Evolutionary conservation across 371 early-diverging fungal species (phyloP).

Genomic region (Rhizopus stolonifer): DNA sequence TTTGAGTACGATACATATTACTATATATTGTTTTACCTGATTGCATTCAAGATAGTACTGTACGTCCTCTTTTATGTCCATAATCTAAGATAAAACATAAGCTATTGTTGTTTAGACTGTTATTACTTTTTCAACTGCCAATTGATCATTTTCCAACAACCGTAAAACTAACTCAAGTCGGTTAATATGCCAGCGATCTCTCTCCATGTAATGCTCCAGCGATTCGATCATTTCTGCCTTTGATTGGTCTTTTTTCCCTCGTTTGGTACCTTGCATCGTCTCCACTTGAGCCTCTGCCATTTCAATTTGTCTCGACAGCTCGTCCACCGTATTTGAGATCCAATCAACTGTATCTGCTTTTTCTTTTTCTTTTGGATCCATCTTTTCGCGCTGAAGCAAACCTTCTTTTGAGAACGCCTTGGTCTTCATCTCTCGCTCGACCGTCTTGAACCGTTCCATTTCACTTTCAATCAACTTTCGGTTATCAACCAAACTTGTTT

Average conservation of each 20-base stretch:
- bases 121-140: slow-evolving; percentile 63
- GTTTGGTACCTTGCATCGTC: slow-evolving; percentile 73
- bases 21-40: slow-evolving; percentile 34
- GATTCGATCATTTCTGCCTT: slow-evolving; percentile 71
- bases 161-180: slow-evolving; percentile 90
- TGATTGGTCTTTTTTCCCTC: slow-evolving; percentile 77
- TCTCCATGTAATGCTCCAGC: slow-evolving; percentile 76
- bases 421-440: slow-evolving; percentile 97
- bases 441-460: slow-evolving; percentile 98
- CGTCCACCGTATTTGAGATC: slow-evolving; percentile 83
- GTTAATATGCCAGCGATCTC: slow-evolving; percentile 88
- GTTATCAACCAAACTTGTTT: slow-evolving; percentile 83
- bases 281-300: slow-evolving; percentile 89
- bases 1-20: neutral
- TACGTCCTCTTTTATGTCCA: slow-evolving; percentile 66
- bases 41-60: slow-evolving; percentile 90
- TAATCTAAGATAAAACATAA: slow-evolving; percentile 12
- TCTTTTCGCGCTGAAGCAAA: slow-evolving; percentile 70
- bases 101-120: neutral
- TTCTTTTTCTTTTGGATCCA: slow-evolving; percentile 94
- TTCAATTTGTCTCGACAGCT: slow-evolving; percentile 86
- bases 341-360: slow-evolving; percentile 82
- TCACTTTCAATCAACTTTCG: slow-evolving; percentile 94
- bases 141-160: slow-evolving; percentile 88
- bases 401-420: slow-evolving; percentile 98